Base-by-base conservation (phyloP, 805 yeast genomes). In the Suhomyces sp. region DNA sequence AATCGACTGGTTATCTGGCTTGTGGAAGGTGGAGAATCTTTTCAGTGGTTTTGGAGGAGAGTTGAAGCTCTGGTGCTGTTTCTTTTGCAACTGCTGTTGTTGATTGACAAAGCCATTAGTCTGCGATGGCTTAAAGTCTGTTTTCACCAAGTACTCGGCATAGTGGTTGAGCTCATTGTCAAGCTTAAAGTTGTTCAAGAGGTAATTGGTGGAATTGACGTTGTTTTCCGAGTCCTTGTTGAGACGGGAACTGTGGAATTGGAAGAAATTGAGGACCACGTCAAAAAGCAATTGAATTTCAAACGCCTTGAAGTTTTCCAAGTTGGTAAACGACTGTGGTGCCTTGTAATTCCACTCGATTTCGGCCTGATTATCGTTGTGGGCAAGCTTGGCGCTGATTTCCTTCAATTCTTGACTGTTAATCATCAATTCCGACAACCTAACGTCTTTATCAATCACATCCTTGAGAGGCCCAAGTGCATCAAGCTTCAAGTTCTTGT, bases 341-440 rank as follows among this genome's bases (percentile, higher is more conserved):
- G 94, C 93, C 65, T 85, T 84, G 50, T 81, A 73, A 56, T 84
- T 85, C 97, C 97, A 90, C 60, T 82, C 80, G 35, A 74, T 74
- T 50, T 80, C 84, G 31, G 83, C 78, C 47, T 70, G 61, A 48
- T 55, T 47, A 46, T 54, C 57, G 5, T 54, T 49, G 22, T 58
- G 48, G 24, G 51, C 48, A 51, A 74, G 48, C 47, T 60, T 59
- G 42, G 66, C 13, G 63, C 67, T 47, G 73, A 68, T 57, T 72
- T 80, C 69, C 62, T 70, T 57, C 66, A 73, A 57, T 72, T 75
- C 73, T 66, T 68, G 73, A 6, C 73, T 79, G 67, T 65, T 79
- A 71, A 67, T 71, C 63, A 83, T 73, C 62, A 81, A 79, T 62
- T 82, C 87, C 24, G 77, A 70, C 81, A 82, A 83, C 55, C 76